Base-by-base conservation (phyloP, 495 filamentous ascomycete genomes). In the Xylaria curta region DNA sequence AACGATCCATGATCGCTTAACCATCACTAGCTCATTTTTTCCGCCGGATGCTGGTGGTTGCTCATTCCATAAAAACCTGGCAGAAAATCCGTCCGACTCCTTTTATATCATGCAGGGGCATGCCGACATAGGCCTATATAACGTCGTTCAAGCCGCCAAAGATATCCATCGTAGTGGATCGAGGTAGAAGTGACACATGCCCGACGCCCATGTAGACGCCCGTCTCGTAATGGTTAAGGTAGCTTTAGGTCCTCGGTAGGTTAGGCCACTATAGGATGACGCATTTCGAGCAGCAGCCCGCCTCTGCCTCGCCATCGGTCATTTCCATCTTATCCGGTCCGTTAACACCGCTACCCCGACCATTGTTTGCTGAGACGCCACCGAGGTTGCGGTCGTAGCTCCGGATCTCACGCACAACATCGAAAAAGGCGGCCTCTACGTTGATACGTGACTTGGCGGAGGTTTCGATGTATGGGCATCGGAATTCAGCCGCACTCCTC, bases 341-440 rank as follows among this genome's bases (percentile, higher is more conserved):
- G 70, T 89, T 89, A 71, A 83, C 82, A 66, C 89, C 89, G 70
- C 87, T 86, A 66, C 90, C 88, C 46, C 87, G 87, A 56, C 79
- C 86, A 64, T 85, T 85, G 69, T 91, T 92, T 66, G 89, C 87
- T 58, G 90, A 88, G 76, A 97, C 91, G 44, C 92, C 92, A 67
- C 94, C 92, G 90, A 98, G 95, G 75, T 98, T 94, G 82, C 95
- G 95, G 88, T 99, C 98, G 85, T 97, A 98, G 78, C 93, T 90
- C 78, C 96, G 90, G 81, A 99, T 99, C 80, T 98, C 96, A 71
- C 97, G 91, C 60, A 99, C 96, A 74, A 98, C 93, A 78, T 98
- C 93, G 86, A 93, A 98, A 85, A 99, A 99, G 65, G 96, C 95
- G 80, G 97, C 93, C 82, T 99, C 97, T 78, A 99, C 96, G 79